Base-by-base conservation (phyloP, 768 basidiomycete species). In the Leccinum incarnatum region DNA sequence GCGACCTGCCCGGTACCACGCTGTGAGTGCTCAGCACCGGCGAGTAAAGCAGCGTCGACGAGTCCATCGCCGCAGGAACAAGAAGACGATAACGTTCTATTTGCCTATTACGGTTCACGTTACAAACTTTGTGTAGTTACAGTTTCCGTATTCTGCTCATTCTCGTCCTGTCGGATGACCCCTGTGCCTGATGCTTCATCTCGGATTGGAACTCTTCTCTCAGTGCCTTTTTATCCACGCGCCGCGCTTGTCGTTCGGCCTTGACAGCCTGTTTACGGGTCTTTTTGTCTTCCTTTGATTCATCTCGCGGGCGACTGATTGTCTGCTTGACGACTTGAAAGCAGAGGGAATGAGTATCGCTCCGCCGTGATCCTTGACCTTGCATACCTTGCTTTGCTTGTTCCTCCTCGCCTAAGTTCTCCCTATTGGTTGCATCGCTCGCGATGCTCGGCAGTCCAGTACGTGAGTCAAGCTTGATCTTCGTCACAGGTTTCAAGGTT, bases 201-300 rank as follows among this genome's bases (percentile, higher is more conserved):
- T 91, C 91, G 4, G 76, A 75, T 14, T 75, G 77, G 66, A 88
- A 93, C 60, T 81, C 75, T 54, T 88, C 85, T 62, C 84, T 86
- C 27, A 72, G 84, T 5, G 74, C 73, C 66, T 87, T 91, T 73
- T 92, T 93, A 59, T 87, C 84, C 14, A 71, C 74, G 53, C 90
- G 79, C 37, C 91, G 83, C 23, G 71, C 69, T 67, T 88, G 88
- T 51, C 86, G 81, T 54, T 85, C 86, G 2, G 74, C 77, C 68
- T 89, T 93, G 5, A 87, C 80, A 3, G 83, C 85, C 25, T 81
- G 77, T 70, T 93, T 93, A 29, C 91, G 80, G 0, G 81, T 79
- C 65, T 80, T 89, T 71, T 87, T 93, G 52, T 83, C 88, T 60
- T 89, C 89, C 60, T 80, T 81, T 1, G 85, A 81, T 73, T 99